A percentile compares a stretch with the other conserved stretches of the same genome.
These are phyloP conservation scores for Zopfia rhizophila DNA, from an alignment of 2,329 filamentous ascomycete genomes.

Conservation along the genomic window DNA sequence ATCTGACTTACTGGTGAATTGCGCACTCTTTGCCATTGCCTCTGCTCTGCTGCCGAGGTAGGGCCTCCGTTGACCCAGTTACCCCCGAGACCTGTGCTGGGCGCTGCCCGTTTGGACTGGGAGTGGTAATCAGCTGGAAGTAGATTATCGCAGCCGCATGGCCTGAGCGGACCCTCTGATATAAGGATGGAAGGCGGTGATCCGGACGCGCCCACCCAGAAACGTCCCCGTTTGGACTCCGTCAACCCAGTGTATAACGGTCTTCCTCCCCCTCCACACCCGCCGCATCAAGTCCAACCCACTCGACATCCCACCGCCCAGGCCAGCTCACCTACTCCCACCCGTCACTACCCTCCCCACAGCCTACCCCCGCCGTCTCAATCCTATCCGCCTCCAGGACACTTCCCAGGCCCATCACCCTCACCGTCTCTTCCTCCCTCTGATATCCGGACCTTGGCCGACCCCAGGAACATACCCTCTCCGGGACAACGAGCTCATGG, in stretches of 20 bases:
- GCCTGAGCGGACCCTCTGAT: constrained; percentile 51
- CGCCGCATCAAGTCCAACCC: constrained; percentile 39
- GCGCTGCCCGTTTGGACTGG: constrained; percentile 36
- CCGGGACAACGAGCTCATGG: constrained; percentile 49
- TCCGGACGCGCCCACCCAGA: constrained; percentile 51
- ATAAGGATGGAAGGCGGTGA: constrained; percentile 51
- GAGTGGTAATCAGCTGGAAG: constrained; percentile 29
- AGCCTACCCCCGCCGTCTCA: constrained; percentile 36
- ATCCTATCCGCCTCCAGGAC: constrained; percentile 32
- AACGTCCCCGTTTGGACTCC: constrained; percentile 52
- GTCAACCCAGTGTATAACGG: constrained; percentile 48
- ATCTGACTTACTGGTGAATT: constrained; percentile 44
- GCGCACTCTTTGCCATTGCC: constrained; percentile 39
- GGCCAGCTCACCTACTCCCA: constrained; percentile 40
- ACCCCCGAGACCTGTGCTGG: constrained; percentile 35
- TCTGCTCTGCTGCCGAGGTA: constrained; percentile 37
- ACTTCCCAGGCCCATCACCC: constrained; percentile 36
- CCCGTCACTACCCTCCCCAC: constrained; percentile 38
- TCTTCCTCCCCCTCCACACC: constrained; percentile 44
- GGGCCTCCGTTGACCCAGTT: constrained; percentile 34
- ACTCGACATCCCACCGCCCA: constrained; percentile 44
- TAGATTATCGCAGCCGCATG: constrained; percentile 49
- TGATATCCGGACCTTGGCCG: constrained; percentile 45
- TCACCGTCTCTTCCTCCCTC: constrained; percentile 46
- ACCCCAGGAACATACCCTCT: constrained; percentile 46